phyloP scores from a whole-genome alignment of 192 early-diverging fungal species.

The Backusella tarrabulga region DNA sequence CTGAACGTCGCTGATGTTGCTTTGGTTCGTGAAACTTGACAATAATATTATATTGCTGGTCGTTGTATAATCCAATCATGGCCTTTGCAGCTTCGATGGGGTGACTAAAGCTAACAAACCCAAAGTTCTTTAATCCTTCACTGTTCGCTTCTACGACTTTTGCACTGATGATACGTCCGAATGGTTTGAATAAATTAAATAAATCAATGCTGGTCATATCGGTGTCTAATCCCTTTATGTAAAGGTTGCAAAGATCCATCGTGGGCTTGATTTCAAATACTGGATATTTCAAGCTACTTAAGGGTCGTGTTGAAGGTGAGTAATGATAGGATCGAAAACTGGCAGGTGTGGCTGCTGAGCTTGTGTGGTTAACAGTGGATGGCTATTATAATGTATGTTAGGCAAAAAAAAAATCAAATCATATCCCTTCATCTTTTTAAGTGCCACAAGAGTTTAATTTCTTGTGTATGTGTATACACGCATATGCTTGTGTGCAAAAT shows the following conservation, averaged over 20 bases:
- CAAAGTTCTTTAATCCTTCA: constrained; percentile 77
- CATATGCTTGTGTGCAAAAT: constrained; percentile 1
- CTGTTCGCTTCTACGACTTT: constrained; percentile 76
- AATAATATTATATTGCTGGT: constrained; percentile 72
- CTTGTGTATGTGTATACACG: constrained; percentile 4
- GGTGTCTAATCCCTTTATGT: constrained; percentile 92
- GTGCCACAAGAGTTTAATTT: not conserved
- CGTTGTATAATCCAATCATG: not conserved
- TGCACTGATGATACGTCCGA: constrained; percentile 87
- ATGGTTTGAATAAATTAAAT: constrained; percentile 88
- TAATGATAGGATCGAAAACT: not conserved
- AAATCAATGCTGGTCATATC: constrained; percentile 90
- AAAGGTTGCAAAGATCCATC: constrained; percentile 73
- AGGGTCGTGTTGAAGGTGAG: not conserved
- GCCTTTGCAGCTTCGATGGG: constrained; percentile 92
- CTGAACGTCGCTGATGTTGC: constrained; percentile 47
- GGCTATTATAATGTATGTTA: not conserved
- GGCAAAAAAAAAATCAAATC: not conserved
- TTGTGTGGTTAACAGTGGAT: not conserved
- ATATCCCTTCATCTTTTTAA: not conserved
- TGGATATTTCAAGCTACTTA: not conserved
- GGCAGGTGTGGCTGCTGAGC: not conserved
- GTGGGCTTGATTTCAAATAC: constrained; percentile 15
- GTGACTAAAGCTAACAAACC: constrained; percentile 90
- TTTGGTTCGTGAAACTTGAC: constrained; percentile 93